Percentiles rank a stretch among this genome's conserved stretches.
Evolutionary conservation across 208 protist species (phyloP).

Genomic region (Trichomonas gallinae): DNA sequence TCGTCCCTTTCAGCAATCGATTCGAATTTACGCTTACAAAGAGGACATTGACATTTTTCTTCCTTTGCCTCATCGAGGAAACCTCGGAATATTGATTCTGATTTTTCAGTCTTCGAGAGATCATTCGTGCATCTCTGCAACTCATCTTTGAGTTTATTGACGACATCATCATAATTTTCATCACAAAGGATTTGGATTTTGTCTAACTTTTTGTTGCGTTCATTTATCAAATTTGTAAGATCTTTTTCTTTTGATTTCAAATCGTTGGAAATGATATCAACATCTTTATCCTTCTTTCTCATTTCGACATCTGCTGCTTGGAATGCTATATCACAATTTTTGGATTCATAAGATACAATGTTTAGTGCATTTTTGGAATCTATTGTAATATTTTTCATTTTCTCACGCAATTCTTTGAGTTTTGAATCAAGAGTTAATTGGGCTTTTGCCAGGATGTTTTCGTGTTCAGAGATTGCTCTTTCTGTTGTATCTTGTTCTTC

Average conservation of each 20-base stretch:
- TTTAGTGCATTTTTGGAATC: not conserved
- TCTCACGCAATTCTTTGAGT: not conserved
- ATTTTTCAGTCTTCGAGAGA: not conserved
- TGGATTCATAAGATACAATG: not conserved
- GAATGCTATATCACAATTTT: not conserved
- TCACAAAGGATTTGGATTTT: too few species aligned
- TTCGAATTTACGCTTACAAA: not conserved
- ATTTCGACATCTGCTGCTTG: not conserved
- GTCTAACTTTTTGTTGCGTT: too few species aligned
- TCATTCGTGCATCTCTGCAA: not conserved
- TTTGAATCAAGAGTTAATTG: not conserved
- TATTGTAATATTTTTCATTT: not conserved
- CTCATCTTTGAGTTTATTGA: not conserved
- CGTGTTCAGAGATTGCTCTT: not conserved
- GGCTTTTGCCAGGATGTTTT: not conserved
- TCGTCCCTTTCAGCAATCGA: not conserved
- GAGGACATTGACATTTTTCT: not conserved
- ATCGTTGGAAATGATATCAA: not conserved
- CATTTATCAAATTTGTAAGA: not conserved
- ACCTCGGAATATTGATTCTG: not conserved
- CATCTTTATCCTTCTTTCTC: not conserved
- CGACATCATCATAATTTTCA: not conserved
- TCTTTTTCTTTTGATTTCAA: not conserved
- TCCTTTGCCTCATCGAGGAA: not conserved
- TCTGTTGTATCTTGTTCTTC: not conserved